Evolutionary conservation across 345 rosid genomes (phyloP).

Genomic region (Gossypium anomalum): DNA sequence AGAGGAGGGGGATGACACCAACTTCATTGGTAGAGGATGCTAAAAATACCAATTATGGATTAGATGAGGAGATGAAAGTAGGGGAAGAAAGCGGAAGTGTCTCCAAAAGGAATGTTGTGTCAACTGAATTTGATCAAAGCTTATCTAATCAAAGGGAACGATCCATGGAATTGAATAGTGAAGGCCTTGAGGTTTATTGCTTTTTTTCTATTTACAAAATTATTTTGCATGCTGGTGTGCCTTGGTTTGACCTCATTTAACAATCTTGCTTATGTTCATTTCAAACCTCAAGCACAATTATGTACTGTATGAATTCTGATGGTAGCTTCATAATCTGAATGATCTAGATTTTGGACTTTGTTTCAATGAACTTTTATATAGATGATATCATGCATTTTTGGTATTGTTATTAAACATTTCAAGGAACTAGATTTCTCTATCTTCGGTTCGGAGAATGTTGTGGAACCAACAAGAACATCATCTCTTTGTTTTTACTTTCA

Average conservation of each 20-base stretch:
- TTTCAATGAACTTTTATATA: not conserved
- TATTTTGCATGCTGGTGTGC: not conserved
- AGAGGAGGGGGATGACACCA: conserved; percentile 90
- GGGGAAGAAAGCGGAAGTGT: conserved; percentile 47
- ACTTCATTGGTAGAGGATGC: conserved; percentile 77
- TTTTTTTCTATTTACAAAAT: not conserved
- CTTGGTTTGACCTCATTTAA: not conserved
- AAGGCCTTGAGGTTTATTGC: conserved; percentile 82
- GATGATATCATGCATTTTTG: not conserved
- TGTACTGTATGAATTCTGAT: not conserved
- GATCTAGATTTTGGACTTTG: not conserved
- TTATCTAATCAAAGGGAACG: conserved; percentile 76
- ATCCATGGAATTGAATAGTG: conserved; percentile 86
- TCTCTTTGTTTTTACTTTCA: not conserved
- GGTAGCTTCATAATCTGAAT: not conserved
- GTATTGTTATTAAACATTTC: no score
- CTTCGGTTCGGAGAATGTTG: not conserved
- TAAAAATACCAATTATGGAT: conserved; percentile 36
- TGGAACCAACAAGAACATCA: not conserved
- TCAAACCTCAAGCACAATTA: not conserved
- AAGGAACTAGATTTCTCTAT: not conserved
- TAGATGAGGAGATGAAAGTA: conserved; percentile 43
- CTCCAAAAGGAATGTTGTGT: conserved; percentile 57
- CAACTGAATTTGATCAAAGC: conserved; percentile 52
- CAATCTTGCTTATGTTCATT: not conserved